Percentiles rank a stretch among this genome's conserved stretches.
phyloP scores from a whole-genome alignment of 345 rosid species.

The Eucalyptus sp. region DNA sequence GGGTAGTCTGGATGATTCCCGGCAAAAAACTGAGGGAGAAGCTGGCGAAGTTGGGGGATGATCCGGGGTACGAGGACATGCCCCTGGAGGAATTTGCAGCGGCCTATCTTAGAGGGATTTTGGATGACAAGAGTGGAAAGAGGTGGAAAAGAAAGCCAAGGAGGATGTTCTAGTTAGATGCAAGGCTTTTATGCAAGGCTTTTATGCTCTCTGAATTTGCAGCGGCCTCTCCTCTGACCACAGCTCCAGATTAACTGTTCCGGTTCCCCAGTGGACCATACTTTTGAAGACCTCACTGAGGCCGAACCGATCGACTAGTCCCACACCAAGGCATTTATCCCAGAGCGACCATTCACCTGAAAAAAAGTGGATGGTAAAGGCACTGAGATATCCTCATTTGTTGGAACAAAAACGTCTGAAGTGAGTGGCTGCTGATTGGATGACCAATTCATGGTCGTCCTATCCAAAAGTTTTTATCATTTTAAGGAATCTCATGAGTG shows the following conservation, averaged over 20 bases:
- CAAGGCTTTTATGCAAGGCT: no score
- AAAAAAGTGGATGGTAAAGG: background rate
- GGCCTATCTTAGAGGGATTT: accelerated
- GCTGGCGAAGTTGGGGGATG: no score
- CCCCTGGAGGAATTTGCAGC: no score
- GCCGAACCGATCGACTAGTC: slow-evolving; percentile 41
- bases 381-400: background rate
- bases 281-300: slow-evolving; percentile 47
- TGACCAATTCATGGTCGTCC: background rate
- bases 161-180: no score
- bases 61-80: no score
- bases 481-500: background rate
- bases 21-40: no score
- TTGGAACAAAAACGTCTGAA: background rate
- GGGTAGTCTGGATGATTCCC: no score
- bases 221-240: slow-evolving; percentile 53
- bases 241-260: slow-evolving; percentile 65
- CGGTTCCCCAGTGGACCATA: slow-evolving; percentile 60
- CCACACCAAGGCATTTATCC: slow-evolving; percentile 49
- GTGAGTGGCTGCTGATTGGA: background rate
- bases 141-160: no score
- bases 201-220: no score
- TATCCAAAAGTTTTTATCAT: background rate
- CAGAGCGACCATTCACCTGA: slow-evolving; percentile 79
- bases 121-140: no score